Conservation (phyloP, 2,329 filamentous ascomycete genomes). For the Stagonosporopsis rhizophila region DNA sequence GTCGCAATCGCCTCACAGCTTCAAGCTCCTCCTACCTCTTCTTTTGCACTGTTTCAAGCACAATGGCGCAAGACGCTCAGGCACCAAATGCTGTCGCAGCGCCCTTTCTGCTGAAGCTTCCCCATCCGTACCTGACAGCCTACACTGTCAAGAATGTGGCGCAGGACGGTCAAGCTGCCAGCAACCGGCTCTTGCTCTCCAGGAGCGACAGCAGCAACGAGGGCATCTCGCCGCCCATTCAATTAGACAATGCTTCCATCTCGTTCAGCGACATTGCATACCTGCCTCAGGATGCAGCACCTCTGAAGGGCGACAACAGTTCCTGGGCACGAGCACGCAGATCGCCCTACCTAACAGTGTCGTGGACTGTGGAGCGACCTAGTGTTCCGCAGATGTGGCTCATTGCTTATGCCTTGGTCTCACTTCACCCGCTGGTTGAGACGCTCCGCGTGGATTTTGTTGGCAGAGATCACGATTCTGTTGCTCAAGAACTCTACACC, state of each 20-base stretch:
- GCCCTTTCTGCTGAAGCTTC: conserved; percentile 44
- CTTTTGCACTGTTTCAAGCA: not conserved
- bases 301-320: conserved; percentile 44
- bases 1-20: conserved; percentile 13
- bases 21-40: conserved; percentile 9
- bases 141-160: conserved; percentile 40
- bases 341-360: conserved; percentile 52
- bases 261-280: conserved; percentile 42
- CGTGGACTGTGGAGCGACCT: conserved; percentile 52
- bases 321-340: conserved; percentile 56
- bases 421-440: conserved; percentile 54
- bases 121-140: conserved; percentile 48
- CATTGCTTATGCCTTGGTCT: conserved; percentile 55
- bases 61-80: conserved; percentile 32
- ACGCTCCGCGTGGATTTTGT: conserved; percentile 53
- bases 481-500: conserved; percentile 52
- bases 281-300: conserved; percentile 32
- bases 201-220: conserved; percentile 25
- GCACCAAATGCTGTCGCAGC: conserved; percentile 24
- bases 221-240: conserved; percentile 31
- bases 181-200: conserved; percentile 33
- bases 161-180: conserved; percentile 26
- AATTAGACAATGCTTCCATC: conserved; percentile 37
- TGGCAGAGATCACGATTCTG: conserved; percentile 46
- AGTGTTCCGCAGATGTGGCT: conserved; percentile 57